Conservation (phyloP, 345 rosid species). For the Noccaea bulbosa region DNA sequence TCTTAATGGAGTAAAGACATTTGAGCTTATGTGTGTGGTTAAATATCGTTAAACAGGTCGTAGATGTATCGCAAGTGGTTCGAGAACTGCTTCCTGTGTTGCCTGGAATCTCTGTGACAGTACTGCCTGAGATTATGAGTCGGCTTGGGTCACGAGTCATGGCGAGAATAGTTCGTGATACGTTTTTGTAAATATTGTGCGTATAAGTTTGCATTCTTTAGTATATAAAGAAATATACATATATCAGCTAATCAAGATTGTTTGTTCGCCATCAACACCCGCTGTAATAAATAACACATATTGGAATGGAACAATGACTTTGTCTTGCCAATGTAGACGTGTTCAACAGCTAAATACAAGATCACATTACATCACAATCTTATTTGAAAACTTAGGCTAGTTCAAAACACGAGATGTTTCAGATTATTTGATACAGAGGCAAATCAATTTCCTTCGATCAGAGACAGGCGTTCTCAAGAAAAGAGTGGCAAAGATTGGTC, state of each 20-base stretch:
- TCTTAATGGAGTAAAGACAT: not conserved
- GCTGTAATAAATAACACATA: slow-evolving; percentile 14
- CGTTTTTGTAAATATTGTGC: slow-evolving; percentile 57
- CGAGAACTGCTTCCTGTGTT: slow-evolving; percentile 77
- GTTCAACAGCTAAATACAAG: not conserved
- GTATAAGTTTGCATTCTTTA: slow-evolving; percentile 24
- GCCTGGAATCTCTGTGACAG: slow-evolving; percentile 74
- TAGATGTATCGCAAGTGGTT: slow-evolving; percentile 56
- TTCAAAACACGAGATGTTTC: not conserved
- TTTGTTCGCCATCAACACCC: slow-evolving; percentile 24
- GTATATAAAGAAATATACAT: not conserved
- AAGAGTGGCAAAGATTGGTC: slow-evolving; percentile 66
- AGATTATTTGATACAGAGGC: not conserved
- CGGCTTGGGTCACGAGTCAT: slow-evolving; percentile 77
- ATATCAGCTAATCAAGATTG: slow-evolving; percentile 32
- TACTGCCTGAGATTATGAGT: slow-evolving; percentile 73
- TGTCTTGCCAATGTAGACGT: not conserved
- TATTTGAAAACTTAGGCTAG: slow-evolving; percentile 1
- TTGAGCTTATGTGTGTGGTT: not conserved
- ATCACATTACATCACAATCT: not conserved
- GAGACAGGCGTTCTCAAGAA: slow-evolving; percentile 23
- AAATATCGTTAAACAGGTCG: slow-evolving; percentile 45
- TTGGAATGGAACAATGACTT: slow-evolving; percentile 8
- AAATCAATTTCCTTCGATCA: not conserved
- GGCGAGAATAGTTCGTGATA: slow-evolving; percentile 76